Percentiles rank a stretch among this genome's conserved stretches.
phyloP scores from a whole-genome alignment of 768 basidiomycete genomes.

The Leccinum olivaceopallidum region DNA sequence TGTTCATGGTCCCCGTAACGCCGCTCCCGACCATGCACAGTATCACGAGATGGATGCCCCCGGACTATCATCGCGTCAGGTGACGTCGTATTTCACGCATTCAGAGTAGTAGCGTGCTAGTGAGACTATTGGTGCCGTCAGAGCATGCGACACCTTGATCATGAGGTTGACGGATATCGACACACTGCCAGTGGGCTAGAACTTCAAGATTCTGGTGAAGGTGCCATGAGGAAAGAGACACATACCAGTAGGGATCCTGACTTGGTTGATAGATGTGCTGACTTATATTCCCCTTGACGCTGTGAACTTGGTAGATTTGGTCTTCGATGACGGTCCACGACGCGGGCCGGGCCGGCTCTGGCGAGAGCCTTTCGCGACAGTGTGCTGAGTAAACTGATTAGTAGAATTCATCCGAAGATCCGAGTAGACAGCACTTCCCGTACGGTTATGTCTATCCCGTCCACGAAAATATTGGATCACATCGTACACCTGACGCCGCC shows the following conservation, averaged over 20 bases:
- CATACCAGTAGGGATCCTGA: too few relatives aligned
- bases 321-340: too few relatives aligned
- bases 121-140: neutral
- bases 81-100: too few relatives aligned
- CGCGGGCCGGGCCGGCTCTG: neutral
- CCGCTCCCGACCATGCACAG: too few relatives aligned
- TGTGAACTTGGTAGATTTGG: neutral
- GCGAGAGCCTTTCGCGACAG: neutral
- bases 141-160: neutral
- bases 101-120: neutral
- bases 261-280: neutral
- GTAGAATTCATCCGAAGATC: neutral
- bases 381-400: neutral
- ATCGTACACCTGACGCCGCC: conserved; percentile 73
- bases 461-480: conserved; percentile 59
- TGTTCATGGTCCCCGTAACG: too few relatives aligned
- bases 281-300: neutral
- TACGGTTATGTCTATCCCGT: conserved; percentile 25
- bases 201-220: too few relatives aligned
- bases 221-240: too few relatives aligned
- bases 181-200: too few relatives aligned
- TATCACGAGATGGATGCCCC: too few relatives aligned
- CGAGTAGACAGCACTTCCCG: neutral
- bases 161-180: too few relatives aligned
- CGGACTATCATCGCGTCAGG: too few relatives aligned